Evolutionary conservation across 2,329 filamentous ascomycete species (phyloP), one percentile per base, ranked within the genome.

Genomic region (Neoscytalidium dimidiatum): DNA sequence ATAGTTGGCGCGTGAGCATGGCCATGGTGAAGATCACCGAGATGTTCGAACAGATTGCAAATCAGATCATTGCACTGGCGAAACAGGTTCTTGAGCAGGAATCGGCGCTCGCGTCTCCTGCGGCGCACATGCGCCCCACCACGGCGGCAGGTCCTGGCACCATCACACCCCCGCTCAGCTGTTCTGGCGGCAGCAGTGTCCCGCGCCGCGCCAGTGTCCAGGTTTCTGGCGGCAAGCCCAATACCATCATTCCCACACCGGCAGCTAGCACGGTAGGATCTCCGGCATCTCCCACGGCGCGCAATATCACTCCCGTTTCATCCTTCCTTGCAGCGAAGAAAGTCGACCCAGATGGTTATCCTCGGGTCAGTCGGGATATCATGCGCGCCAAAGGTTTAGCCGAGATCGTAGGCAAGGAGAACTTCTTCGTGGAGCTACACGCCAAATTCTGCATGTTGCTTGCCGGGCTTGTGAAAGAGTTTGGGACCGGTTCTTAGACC

Each of bases 341-440:
- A 38, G 75, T 85, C 26, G 85, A 87, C 67, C 84, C 84, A 2
- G 83, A 85, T 69, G 84, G 85, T 6, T 83, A 83, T 65, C 80
- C 82, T 43, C 80, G 84, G 51, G 77, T 83, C 8, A 79, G 79
- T 4, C 83, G 83, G 53, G 83, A 84, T 33, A 70, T 75, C 64
- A 82, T 84, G 69, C 81, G 82, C 53, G 83, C 84, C 23, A 82
- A 85, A 67, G 84, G 83, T 63, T 74, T 87, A n/a, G 81, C 82
- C 14, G 85, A 87, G 70, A 86, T 87, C 57, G 83, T 86, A 5
- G 85, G 85, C 41, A 83, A 85, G 64, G 84, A 85, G 65, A 81
- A 83, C 73, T 84, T 87, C 68, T 87, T 87, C 69, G 82, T 85
- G 11, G 82, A 86, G 67, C 73, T 87, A 8, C 85, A 87, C 71